Conservation (phyloP, 2,329 filamentous ascomycete genomes). For the Neofusicoccum ribis region DNA sequence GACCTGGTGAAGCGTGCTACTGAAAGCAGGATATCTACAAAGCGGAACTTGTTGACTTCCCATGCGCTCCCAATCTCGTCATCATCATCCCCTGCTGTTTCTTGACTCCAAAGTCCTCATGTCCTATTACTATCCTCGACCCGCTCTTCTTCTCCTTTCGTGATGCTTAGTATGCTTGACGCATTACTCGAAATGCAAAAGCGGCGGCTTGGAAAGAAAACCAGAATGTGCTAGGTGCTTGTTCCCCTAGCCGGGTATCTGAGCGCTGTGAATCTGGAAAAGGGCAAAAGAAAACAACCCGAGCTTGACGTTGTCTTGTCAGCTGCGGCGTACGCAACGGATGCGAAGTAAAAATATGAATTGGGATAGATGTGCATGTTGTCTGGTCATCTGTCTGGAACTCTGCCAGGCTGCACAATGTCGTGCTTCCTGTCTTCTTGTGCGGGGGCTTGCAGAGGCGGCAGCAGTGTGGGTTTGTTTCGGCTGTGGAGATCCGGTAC, state of each 20-base stretch:
- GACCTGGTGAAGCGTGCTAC: slow-evolving; percentile 8
- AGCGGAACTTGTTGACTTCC: not conserved
- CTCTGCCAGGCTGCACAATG: not conserved
- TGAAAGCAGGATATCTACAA: slow-evolving; percentile 13
- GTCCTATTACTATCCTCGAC: not conserved
- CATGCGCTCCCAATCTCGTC: not conserved
- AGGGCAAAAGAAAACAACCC: not conserved
- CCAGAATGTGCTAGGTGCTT: slow-evolving; percentile 6
- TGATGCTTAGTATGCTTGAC: not conserved
- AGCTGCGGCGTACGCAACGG: not conserved
- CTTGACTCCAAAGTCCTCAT: not conserved
- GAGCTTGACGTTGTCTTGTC: not conserved
- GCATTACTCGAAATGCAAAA: not conserved
- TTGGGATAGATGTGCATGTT: not conserved
- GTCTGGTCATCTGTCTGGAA: not conserved
- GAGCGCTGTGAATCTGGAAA: slow-evolving; percentile 2
- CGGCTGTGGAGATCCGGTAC: not conserved
- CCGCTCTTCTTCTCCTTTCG: not conserved
- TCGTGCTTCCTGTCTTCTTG: not conserved
- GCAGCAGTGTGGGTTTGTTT: not conserved
- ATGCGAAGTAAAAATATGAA: not conserved
- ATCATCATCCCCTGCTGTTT: not conserved
- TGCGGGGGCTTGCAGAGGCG: not conserved
- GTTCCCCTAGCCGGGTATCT: slow-evolving; percentile 15
- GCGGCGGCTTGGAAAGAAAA: not conserved